Conservation (phyloP, 768 basidiomycete genomes). For the Lactifluus piperatus region DNA sequence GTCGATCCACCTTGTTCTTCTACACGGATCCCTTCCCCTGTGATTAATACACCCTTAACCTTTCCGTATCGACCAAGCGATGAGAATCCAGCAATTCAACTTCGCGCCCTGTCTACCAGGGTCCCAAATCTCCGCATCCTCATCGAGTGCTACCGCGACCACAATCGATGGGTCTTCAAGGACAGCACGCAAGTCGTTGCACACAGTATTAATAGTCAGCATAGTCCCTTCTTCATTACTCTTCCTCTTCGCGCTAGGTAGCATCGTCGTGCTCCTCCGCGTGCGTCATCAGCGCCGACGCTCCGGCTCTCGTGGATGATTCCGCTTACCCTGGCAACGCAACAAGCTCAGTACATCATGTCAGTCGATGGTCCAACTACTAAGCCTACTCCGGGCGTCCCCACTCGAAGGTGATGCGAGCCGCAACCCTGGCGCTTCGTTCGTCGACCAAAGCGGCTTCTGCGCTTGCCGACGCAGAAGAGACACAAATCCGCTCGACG, state of each 20-base stretch:
- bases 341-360: neutral
- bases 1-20: neutral
- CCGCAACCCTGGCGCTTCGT: too few relatives aligned
- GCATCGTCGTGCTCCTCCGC: neutral
- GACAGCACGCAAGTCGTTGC: neutral
- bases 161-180: neutral
- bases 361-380: too few relatives aligned
- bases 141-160: neutral
- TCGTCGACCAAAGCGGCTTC: too few relatives aligned
- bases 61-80: neutral
- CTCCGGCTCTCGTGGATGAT: neutral
- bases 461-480: too few relatives aligned
- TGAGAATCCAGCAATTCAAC: neutral
- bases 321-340: neutral
- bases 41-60: neutral
- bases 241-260: neutral
- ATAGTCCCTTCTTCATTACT: neutral
- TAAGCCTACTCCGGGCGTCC: too few relatives aligned
- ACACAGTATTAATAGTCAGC: neutral
- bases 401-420: too few relatives aligned
- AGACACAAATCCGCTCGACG: too few relatives aligned
- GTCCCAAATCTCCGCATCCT: neutral
- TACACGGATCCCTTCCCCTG: neutral
- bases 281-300: neutral
- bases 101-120: neutral